Conservation (phyloP, 179 eudicot genomes). For the Silene noctiflora region DNA sequence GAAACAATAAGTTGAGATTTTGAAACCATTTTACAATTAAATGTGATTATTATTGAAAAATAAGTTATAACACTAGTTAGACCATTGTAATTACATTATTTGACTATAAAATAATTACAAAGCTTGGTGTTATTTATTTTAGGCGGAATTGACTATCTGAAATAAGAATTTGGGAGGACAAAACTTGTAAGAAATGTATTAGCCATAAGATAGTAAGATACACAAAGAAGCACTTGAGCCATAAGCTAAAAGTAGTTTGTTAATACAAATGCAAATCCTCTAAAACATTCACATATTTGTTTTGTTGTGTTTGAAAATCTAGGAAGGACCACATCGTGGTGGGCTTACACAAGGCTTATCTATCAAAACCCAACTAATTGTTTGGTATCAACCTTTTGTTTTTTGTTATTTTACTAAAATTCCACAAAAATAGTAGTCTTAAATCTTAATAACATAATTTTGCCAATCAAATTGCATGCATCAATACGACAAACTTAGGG, state of each 20-base stretch:
- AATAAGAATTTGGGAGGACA: too few species aligned
- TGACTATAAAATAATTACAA: too few species aligned
- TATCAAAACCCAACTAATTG: conserved; percentile 11
- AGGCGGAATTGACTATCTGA: too few species aligned
- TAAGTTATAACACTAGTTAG: too few species aligned
- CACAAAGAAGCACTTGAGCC: not conserved
- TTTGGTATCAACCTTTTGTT: conserved; percentile 2
- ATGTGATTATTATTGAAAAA: too few species aligned
- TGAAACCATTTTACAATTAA: too few species aligned
- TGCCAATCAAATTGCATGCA: conserved; percentile 4
- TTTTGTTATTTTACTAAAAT: not conserved
- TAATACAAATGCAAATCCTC: not conserved
- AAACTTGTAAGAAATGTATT: too few species aligned
- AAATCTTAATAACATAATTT: not conserved
- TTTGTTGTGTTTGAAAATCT: not conserved
- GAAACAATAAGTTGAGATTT: too few species aligned
- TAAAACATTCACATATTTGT: not conserved
- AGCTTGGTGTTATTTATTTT: too few species aligned
- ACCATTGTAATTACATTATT: too few species aligned
- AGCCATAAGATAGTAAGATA: too few species aligned
- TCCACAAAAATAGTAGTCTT: not conserved
- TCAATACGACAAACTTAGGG: not conserved
- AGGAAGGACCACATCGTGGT: conserved; percentile 9
- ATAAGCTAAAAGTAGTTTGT: not conserved
- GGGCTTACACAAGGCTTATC: conserved; percentile 10